Conservation (phyloP, 345 rosid genomes). For the Eutrema heterophyllum region DNA sequence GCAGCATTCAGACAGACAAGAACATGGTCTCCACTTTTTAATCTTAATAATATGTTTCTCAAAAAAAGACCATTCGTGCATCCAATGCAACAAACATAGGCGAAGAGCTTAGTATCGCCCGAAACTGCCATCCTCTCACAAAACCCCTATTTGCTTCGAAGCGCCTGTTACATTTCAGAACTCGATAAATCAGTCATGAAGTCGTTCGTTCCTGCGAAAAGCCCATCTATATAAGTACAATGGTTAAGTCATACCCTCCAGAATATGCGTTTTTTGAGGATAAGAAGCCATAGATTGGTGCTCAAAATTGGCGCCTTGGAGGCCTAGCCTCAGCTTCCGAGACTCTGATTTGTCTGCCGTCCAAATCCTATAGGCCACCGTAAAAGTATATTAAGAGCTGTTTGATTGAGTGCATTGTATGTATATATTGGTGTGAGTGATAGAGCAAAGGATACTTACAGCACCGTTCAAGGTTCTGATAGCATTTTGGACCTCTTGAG, state of each 20-base stretch:
- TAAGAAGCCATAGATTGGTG: neutral
- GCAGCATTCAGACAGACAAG: slow-evolving; percentile 28
- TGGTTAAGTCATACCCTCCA: slow-evolving; percentile 27
- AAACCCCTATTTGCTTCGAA: slow-evolving; percentile 23
- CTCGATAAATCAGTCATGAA: neutral
- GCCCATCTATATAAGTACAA: neutral
- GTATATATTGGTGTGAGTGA: neutral
- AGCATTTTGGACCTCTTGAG: slow-evolving; percentile 74
- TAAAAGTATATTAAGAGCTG: neutral
- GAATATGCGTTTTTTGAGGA: slow-evolving; percentile 27
- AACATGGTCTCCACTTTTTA: slow-evolving; percentile 13
- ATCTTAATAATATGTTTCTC: slow-evolving; percentile 20
- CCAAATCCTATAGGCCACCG: slow-evolving; percentile 59
- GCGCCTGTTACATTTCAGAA: slow-evolving; percentile 14
- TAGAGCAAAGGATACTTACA: slow-evolving; percentile 45
- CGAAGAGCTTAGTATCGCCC: slow-evolving; percentile 14
- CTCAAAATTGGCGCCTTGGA: slow-evolving; percentile 76
- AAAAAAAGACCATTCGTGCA: slow-evolving; percentile 13
- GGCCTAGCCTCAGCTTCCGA: slow-evolving; percentile 82
- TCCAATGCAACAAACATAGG: slow-evolving; percentile 14
- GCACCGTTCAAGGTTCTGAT: slow-evolving; percentile 67
- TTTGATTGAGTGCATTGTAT: neutral
- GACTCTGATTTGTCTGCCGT: slow-evolving; percentile 84
- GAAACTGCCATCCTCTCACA: slow-evolving; percentile 29
- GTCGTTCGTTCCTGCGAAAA: neutral